Evolutionary conservation across 768 basidiomycete species (phyloP).

Genomic region (Hygrocybe coccinea): DNA sequence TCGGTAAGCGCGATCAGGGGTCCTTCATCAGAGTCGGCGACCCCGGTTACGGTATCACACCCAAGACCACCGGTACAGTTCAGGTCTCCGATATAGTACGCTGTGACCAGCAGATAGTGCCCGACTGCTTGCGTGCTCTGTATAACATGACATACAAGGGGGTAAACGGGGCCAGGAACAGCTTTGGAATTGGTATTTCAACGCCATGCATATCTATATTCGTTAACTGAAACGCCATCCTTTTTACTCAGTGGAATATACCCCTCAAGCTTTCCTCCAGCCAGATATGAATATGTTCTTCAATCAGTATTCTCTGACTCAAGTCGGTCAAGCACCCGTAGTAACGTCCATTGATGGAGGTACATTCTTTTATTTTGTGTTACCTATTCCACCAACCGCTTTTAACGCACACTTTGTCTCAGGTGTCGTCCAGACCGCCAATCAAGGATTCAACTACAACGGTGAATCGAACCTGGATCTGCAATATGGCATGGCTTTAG

Average conservation of each 20-base stretch:
- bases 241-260: constrained; percentile 42
- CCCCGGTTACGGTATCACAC: constrained; percentile 23
- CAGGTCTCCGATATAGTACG: constrained; percentile 21
- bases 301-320: constrained; percentile 28
- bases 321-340: constrained; percentile 32
- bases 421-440: constrained; percentile 43
- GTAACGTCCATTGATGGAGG: constrained; percentile 33
- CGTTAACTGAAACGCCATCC: not conserved
- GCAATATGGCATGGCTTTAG: constrained; percentile 50
- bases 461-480: constrained; percentile 58
- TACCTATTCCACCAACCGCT: constrained; percentile 6
- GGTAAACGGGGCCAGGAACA: constrained; percentile 29
- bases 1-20: constrained; percentile 19
- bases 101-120: constrained; percentile 33
- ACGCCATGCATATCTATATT: not conserved
- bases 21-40: constrained; percentile 17
- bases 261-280: constrained; percentile 44
- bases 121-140: constrained; percentile 36
- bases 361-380: not conserved
- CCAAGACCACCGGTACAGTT: constrained; percentile 23
- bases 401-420: not conserved
- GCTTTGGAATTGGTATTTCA: constrained; percentile 34
- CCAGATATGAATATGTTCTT: constrained; percentile 44
- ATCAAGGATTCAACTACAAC: constrained; percentile 41
- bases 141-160: constrained; percentile 34